A percentile compares a stretch with the other conserved stretches of the same genome.
phyloP scores from a whole-genome alignment of 495 filamentous ascomycete species.

The Cladorrhinum samala region DNA sequence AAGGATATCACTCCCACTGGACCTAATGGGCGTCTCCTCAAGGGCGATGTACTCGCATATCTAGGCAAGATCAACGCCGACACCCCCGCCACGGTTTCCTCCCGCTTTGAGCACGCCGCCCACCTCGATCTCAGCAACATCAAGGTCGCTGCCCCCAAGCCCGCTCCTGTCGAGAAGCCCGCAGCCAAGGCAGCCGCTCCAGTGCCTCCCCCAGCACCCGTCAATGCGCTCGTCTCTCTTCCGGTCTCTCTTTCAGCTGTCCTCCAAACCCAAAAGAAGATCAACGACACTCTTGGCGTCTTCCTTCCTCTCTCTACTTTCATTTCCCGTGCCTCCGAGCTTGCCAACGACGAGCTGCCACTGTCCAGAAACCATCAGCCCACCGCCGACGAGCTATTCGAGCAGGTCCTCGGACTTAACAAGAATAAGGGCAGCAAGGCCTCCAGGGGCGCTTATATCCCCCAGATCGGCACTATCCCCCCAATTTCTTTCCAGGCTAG shows the following conservation, averaged over 20 bases:
- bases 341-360: constrained; percentile 84
- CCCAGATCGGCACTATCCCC: constrained; percentile 63
- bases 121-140: constrained; percentile 94
- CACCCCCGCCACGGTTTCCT: constrained; percentile 62
- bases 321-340: constrained; percentile 70
- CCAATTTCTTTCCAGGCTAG: constrained; percentile 19
- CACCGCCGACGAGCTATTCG: constrained; percentile 76
- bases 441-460: constrained; percentile 55
- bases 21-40: constrained; percentile 82
- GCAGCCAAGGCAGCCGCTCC: constrained; percentile 37
- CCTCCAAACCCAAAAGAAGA: constrained; percentile 68
- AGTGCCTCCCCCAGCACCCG: constrained; percentile 34
- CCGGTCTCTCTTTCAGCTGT: constrained; percentile 74
- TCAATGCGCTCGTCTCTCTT: constrained; percentile 53
- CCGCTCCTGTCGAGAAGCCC: constrained; percentile 31
- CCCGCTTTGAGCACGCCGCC: constrained; percentile 62
- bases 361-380: constrained; percentile 52
- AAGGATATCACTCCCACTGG: constrained; percentile 80
- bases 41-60: constrained; percentile 92
- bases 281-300: constrained; percentile 67
- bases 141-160: constrained; percentile 59
- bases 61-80: constrained; percentile 65
- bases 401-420: constrained; percentile 74
- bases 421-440: constrained; percentile 32
- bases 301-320: constrained; percentile 82